These are phyloP conservation scores for Halenospora varia DNA, from an alignment of 495 filamentous ascomycete species.

Conservation along the genomic window DNA sequence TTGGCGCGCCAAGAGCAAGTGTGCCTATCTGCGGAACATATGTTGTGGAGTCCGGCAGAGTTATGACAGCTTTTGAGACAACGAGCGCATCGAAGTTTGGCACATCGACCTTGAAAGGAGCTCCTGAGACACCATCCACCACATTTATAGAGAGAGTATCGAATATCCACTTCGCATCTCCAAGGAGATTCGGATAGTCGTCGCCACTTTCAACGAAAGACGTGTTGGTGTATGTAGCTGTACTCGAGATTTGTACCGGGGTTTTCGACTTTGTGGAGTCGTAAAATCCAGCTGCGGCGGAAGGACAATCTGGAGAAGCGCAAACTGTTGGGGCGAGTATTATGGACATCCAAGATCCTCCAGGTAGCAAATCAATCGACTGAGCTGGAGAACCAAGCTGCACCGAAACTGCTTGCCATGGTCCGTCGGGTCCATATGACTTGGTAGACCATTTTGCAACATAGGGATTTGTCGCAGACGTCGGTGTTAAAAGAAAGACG, in stretches of 20 bases:
- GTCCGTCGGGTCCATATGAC: conserved; percentile 29
- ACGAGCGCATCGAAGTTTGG: conserved; percentile 14
- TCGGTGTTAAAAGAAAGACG: background rate
- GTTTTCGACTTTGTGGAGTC: background rate
- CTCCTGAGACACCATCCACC: background rate
- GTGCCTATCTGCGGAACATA: conserved; percentile 34
- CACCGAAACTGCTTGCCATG: conserved; percentile 29
- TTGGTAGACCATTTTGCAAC: conserved; percentile 10
- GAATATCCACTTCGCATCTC: conserved; percentile 7
- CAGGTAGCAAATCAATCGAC: conserved; percentile 13
- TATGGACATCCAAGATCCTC: conserved; percentile 7
- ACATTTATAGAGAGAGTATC: background rate
- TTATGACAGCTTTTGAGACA: conserved; percentile 9
- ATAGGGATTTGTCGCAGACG: background rate
- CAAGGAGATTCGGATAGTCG: background rate
- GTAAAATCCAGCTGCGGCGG: conserved; percentile 9
- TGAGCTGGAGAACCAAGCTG: conserved; percentile 13
- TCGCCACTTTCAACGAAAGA: background rate
- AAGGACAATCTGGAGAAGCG: background rate
- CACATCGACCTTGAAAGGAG: background rate
- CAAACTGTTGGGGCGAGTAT: conserved; percentile 10
- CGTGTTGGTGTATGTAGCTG: background rate
- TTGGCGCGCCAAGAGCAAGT: conserved; percentile 32
- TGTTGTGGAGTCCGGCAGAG: conserved; percentile 27
- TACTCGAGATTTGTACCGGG: conserved; percentile 15